Conservation (phyloP, 768 basidiomycete genomes). For the Pisolithus tinctorius region DNA sequence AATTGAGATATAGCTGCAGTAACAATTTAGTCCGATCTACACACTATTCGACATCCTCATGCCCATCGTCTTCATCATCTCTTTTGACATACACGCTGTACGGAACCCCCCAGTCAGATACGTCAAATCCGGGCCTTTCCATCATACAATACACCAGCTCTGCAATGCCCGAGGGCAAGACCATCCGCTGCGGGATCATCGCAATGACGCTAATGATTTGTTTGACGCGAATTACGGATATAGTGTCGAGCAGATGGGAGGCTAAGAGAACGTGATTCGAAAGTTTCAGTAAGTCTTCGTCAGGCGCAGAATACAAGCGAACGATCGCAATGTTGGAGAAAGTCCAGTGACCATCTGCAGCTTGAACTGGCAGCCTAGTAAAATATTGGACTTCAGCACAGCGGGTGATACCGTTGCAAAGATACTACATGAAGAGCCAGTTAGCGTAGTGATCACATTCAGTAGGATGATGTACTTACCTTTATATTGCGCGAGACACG, state of each 20-base stretch:
- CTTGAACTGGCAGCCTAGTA: too few species aligned
- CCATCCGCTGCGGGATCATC: neutral
- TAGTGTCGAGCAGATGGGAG: too few species aligned
- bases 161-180: neutral
- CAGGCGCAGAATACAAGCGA: neutral
- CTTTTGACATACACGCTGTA: neutral
- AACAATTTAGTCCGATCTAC: neutral
- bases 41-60: neutral
- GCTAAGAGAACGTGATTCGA: too few species aligned
- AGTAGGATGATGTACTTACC: too few species aligned
- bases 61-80: neutral
- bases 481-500: too few species aligned
- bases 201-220: neutral
- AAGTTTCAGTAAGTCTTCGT: too few species aligned
- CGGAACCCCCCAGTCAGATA: neutral
- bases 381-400: neutral
- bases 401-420: neutral
- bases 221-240: neutral
- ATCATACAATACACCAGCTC: neutral
- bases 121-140: slow-evolving; percentile 4
- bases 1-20: neutral
- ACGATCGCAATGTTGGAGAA: slow-evolving; percentile 1
- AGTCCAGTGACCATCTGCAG: neutral
- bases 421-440: neutral
- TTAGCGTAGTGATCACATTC: neutral